Evolutionary conservation across 345 rosid species (phyloP).

Genomic region (Euphorbia pulcherrima): DNA sequence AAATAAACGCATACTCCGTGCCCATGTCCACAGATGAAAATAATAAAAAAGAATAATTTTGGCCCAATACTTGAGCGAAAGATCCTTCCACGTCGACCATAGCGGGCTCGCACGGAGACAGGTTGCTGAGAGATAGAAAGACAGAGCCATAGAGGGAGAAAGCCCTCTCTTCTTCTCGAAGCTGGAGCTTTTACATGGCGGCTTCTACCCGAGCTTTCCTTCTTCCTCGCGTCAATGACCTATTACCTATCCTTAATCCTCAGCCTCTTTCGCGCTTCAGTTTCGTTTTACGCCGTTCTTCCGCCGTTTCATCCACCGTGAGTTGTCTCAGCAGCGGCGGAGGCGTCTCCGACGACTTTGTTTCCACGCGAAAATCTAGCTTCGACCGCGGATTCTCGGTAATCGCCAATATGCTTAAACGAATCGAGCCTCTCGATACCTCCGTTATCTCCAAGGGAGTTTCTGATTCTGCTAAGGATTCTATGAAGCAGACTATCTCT

Average conservation of each 20-base stretch:
- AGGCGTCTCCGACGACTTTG: conserved; percentile 56
- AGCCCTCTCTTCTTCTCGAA: background rate
- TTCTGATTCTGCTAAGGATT: conserved; percentile 80
- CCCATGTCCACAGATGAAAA: background rate
- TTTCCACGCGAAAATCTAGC: conserved; percentile 68
- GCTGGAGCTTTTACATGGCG: conserved; percentile 43
- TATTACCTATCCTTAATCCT: conserved; percentile 25
- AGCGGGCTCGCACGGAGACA: background rate
- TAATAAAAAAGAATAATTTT: background rate
- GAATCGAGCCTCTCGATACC: conserved; percentile 75
- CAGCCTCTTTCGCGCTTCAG: conserved; percentile 20
- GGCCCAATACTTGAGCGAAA: background rate
- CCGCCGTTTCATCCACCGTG: conserved; percentile 17
- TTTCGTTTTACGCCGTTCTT: conserved; percentile 13
- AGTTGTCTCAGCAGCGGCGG: conserved; percentile 22
- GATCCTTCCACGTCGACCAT: conserved; percentile 7
- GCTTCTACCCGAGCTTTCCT: conserved; percentile 53
- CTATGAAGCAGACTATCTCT: conserved; percentile 90
- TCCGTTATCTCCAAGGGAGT: conserved; percentile 71
- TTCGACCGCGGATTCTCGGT: conserved; percentile 69
- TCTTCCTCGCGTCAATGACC: conserved; percentile 37
- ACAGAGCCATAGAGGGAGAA: conserved; percentile 18
- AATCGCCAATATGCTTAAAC: conserved; percentile 68
- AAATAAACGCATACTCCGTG: background rate
- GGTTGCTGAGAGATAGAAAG: background rate